phyloP scores from a whole-genome alignment of 2,329 filamentous ascomycete genomes.

The Claviceps cyperi region DNA sequence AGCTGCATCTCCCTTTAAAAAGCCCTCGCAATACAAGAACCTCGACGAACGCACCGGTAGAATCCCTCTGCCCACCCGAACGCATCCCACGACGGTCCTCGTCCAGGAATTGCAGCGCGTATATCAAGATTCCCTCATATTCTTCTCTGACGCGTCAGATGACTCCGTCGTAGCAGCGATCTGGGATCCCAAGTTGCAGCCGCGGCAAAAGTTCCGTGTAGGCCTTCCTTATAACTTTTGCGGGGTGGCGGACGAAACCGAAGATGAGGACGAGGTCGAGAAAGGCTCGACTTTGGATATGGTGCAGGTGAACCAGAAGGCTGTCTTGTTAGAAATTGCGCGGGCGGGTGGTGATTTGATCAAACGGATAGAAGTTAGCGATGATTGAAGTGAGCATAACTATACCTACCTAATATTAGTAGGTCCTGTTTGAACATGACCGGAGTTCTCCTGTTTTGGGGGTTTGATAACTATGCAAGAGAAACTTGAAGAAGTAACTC shows the following conservation, averaged over 20 bases:
- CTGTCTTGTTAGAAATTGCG: constrained; percentile 59
- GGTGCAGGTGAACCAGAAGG: constrained; percentile 51
- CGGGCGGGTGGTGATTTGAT: constrained; percentile 54
- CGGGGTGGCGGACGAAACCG: constrained; percentile 8
- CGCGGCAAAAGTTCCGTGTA: constrained; percentile 48
- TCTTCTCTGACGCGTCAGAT: constrained; percentile 58
- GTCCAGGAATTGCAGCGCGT: constrained; percentile 50
- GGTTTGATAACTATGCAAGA: too few relatives aligned
- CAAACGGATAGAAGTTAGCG: constrained; percentile 42
- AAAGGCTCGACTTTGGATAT: constrained; percentile 16
- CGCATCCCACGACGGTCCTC: constrained; percentile 48
- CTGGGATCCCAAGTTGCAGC: constrained; percentile 41
- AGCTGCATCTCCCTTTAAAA: constrained; percentile 20
- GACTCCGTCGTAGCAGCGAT: constrained; percentile 40
- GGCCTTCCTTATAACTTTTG: constrained; percentile 50
- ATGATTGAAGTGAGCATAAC: constrained; percentile 2
- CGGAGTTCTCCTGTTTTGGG: too few relatives aligned
- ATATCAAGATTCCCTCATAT: constrained; percentile 58
- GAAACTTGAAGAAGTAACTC: too few relatives aligned
- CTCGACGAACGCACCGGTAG: constrained; percentile 44
- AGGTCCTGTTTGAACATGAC: too few relatives aligned
- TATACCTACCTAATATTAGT: too few relatives aligned
- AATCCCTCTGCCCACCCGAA: constrained; percentile 33
- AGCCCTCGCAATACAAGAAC: constrained; percentile 62
- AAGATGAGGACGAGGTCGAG: constrained; percentile 21